Evolutionary conservation across 2,329 filamentous ascomycete species (phyloP), one percentile per base, ranked within the genome.

Genomic region (Colletotrichum salicis): DNA sequence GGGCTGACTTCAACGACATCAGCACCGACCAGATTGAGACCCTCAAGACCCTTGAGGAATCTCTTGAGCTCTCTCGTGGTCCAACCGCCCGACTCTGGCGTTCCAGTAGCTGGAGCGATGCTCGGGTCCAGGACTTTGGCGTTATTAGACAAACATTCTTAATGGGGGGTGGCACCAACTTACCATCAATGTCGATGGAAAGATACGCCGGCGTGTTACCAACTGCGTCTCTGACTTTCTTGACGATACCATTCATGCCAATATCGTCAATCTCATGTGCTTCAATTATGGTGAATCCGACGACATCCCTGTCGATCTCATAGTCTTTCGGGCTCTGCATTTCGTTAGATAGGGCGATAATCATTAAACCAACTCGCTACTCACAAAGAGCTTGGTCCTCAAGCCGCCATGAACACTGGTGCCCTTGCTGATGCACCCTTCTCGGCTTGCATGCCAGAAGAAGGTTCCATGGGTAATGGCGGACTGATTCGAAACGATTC

Each of bases 381-480:
- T 48, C 41, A 48, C 41, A 1, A 52, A 41, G 13, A 67, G 24
- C 33, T 67, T 71, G n/a, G 94, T 97, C 56, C 94, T 90, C 60
- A 97, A 84, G 1, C 95, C 94, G 0, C 93, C 95, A 80, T 97
- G 95, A 8, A 96, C 93, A 10, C 88, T 89, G 0, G 89, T 92
- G 15, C 86, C 84, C 80, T 96, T 95, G 70, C 89, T 86, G 69
- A 97, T 91, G 33, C 97, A 84, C 0, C 93, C 93, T 79, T 97
- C 94, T 27, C 91, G 90, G 57, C 91, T 91, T 4, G 95, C 95
- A 75, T 96, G 88, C 92, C 94, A 96, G 86, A 97, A 97, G 91
- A 97, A 96, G 75, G 90, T 93, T 3, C 95, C 95, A 81, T 97
- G 95, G 77, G 92, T 97, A 84, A 96, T 96, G 76, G 91, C 88